Percentiles rank a stretch among this genome's conserved stretches.
Conservation (phyloP, 768 basidiomycete species). For the Tricholoma matsutake region DNA sequence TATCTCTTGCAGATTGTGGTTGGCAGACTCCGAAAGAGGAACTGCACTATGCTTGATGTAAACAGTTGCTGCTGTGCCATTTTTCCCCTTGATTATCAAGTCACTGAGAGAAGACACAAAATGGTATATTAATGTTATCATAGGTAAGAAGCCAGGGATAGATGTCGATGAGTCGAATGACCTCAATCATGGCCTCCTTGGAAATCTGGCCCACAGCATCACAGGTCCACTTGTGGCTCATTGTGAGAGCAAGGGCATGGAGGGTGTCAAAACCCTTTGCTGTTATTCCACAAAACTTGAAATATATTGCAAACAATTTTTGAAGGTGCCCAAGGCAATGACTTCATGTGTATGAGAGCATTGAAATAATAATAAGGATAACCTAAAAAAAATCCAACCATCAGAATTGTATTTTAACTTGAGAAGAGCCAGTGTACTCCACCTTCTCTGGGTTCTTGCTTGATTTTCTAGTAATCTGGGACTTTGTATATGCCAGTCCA, state of each 20-base stretch:
- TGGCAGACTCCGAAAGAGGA: slow-evolving; percentile 12
- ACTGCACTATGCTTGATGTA: slow-evolving; percentile 27
- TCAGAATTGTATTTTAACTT: no score
- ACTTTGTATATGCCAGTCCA: neutral
- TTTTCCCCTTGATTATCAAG: slow-evolving; percentile 32
- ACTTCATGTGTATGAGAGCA: slow-evolving; percentile 25
- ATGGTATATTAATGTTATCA: slow-evolving; percentile 36
- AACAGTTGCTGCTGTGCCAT: slow-evolving; percentile 33
- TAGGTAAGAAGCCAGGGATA: slow-evolving; percentile 31
- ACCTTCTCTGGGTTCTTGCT: neutral
- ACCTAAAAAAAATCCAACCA: no score
- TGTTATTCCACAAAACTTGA: slow-evolving; percentile 34
- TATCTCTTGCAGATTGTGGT: slow-evolving; percentile 16
- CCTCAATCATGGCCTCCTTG: slow-evolving; percentile 18
- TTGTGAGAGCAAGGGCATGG: slow-evolving; percentile 32
- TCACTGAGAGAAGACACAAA: slow-evolving; percentile 35
- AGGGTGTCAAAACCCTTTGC: slow-evolving; percentile 37
- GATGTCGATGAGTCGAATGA: slow-evolving; percentile 17
- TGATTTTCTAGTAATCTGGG: neutral
- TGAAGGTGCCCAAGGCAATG: slow-evolving; percentile 22
- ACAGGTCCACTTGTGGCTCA: slow-evolving; percentile 38
- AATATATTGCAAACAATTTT: slow-evolving; percentile 33
- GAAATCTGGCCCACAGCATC: slow-evolving; percentile 25
- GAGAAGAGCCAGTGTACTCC: no score
- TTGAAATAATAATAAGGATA: slow-evolving; percentile 6